These are phyloP conservation scores for Gossypium bickii DNA, from an alignment of 345 rosid species.

Conservation along the genomic window DNA sequence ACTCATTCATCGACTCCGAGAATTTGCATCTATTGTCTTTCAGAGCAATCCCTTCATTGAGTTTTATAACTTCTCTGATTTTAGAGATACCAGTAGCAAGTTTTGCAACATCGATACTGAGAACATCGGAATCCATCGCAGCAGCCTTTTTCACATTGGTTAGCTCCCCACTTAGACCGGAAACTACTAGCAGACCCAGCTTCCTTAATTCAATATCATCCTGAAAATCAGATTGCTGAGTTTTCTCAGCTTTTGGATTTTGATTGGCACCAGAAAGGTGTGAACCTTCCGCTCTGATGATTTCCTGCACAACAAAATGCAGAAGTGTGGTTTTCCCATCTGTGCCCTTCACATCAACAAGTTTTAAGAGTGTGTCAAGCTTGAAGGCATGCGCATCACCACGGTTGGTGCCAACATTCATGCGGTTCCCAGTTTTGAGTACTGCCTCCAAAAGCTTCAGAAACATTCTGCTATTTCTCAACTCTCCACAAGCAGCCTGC, in stretches of 20 bases:
- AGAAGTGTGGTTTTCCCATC: constrained; percentile 89
- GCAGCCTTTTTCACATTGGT: constrained; percentile 84
- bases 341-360: constrained; percentile 75
- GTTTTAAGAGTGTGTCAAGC: constrained; percentile 87
- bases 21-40: constrained; percentile 40
- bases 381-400: constrained; percentile 95
- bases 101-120: constrained; percentile 50
- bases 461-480: constrained; percentile 77
- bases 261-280: constrained; percentile 36
- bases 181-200: constrained; percentile 82
- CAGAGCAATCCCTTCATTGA: constrained; percentile 30
- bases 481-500: constrained; percentile 76
- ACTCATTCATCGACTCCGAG: constrained; percentile 53
- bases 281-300: constrained; percentile 75
- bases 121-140: constrained; percentile 70
- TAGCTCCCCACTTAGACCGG: constrained; percentile 77
- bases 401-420: constrained; percentile 91
- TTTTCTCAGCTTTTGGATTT: constrained; percentile 28
- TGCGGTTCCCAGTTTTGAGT: constrained; percentile 84
- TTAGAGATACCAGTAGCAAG: constrained; percentile 51
- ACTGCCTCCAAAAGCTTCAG: constrained; percentile 91
- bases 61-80: constrained; percentile 43
- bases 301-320: constrained; percentile 94
- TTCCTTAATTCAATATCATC: constrained; percentile 68
- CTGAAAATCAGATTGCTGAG: constrained; percentile 38